phyloP scores from a whole-genome alignment of 2,329 filamentous ascomycete species.

The Chrysoporthe deuterocubensis region DNA sequence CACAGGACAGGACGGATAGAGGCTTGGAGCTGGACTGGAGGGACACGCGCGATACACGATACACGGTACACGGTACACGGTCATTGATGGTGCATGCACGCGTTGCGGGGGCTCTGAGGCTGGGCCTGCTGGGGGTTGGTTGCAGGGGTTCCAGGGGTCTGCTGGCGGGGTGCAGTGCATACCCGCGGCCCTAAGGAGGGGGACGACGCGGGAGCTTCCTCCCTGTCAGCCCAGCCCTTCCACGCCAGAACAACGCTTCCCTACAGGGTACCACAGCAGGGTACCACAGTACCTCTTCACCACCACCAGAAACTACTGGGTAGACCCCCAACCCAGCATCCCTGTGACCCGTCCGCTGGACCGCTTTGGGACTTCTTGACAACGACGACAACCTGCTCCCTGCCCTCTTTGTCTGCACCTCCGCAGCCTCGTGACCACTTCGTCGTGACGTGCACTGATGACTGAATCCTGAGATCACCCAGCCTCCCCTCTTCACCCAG shows the following conservation, averaged over 20 bases:
- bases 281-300: not conserved
- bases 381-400: not conserved
- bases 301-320: not conserved
- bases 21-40: no score
- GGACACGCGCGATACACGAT: no score
- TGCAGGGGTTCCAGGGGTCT: constrained; percentile 1
- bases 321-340: not conserved
- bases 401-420: not conserved
- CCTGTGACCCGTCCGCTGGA: not conserved
- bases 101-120: not conserved
- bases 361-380: not conserved
- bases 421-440: constrained; percentile 10
- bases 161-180: not conserved
- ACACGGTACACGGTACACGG: no score
- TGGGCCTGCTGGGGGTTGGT: not conserved
- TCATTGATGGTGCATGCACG: not conserved
- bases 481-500: not conserved
- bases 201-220: constrained; percentile 2
- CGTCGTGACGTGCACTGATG: constrained; percentile 4
- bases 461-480: constrained; percentile 13
- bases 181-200: not conserved
- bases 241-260: no score
- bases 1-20: not conserved
- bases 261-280: no score
- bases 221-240: not conserved